Conservation (phyloP, 2,329 filamentous ascomycete species). For the Xylaria sp. region DNA sequence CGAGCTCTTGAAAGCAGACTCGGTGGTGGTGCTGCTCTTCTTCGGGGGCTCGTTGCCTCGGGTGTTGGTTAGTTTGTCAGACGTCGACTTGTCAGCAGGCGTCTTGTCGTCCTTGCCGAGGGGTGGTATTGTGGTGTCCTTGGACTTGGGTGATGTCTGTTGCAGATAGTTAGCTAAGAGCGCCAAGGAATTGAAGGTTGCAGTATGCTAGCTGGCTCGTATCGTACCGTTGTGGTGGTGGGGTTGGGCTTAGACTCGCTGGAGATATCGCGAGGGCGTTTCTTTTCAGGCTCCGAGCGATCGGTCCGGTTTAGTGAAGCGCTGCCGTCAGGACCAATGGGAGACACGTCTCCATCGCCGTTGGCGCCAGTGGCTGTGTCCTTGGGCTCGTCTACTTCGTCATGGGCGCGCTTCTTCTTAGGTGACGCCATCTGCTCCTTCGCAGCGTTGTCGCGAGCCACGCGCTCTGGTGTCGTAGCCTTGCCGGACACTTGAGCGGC, state of each 20-base stretch:
- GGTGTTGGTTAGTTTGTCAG: slow-evolving; percentile 30
- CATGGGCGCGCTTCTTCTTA: slow-evolving; percentile 73
- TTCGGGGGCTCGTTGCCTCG: slow-evolving; percentile 36
- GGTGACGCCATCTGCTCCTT: slow-evolving; percentile 67
- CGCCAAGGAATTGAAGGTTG: neutral
- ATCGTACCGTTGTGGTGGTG: slow-evolving; percentile 52
- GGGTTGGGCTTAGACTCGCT: slow-evolving; percentile 51
- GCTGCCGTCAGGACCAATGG: slow-evolving; percentile 58
- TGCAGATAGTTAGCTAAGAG: slow-evolving; percentile 17
- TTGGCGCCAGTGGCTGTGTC: slow-evolving; percentile 52
- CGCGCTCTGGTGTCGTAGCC: slow-evolving; percentile 38
- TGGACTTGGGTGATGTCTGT: slow-evolving; percentile 36
- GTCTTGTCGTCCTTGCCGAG: slow-evolving; percentile 31
- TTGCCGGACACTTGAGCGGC: slow-evolving; percentile 37
- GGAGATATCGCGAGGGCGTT: slow-evolving; percentile 67
- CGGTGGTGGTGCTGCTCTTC: slow-evolving; percentile 56
- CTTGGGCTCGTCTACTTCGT: slow-evolving; percentile 65
- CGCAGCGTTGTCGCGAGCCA: slow-evolving; percentile 52
- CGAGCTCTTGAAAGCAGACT: slow-evolving; percentile 72
- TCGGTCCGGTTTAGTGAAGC: slow-evolving; percentile 58
- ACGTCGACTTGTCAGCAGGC: slow-evolving; percentile 17
- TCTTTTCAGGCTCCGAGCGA: slow-evolving; percentile 72
- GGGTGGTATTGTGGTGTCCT: slow-evolving; percentile 19
- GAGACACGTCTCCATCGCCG: slow-evolving; percentile 49
- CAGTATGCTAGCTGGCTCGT: slow-evolving; percentile 37